Evolutionary conservation across 441 rosid species (phyloP).

Genomic region (Aleurites moluccanus): DNA sequence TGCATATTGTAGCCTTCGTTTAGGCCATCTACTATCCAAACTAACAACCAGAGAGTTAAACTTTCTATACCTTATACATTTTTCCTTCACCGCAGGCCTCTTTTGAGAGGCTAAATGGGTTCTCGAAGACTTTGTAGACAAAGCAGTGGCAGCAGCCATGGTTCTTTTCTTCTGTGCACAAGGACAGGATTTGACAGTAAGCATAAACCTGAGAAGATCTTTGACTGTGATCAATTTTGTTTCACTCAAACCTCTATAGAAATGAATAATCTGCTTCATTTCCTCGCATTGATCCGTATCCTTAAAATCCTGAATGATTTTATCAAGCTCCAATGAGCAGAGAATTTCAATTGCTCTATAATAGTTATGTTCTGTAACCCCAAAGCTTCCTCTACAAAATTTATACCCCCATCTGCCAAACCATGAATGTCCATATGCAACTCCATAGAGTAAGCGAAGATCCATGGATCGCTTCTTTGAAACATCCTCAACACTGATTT

Average conservation of each 20-base stretch:
- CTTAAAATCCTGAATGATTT: conserved; percentile 46
- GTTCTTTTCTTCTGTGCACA: conserved; percentile 39
- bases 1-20: conserved; percentile 68
- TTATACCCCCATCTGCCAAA: conserved; percentile 89
- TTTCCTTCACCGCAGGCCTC: conserved; percentile 37
- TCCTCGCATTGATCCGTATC: conserved; percentile 28
- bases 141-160: conserved; percentile 23
- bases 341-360: conserved; percentile 61
- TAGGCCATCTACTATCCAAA: conserved; percentile 85
- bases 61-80: conserved; percentile 36
- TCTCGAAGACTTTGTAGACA: conserved; percentile 27
- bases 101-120: conserved; percentile 28
- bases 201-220: conserved; percentile 77
- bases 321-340: conserved; percentile 57
- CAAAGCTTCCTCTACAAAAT: conserved; percentile 74
- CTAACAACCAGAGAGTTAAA: conserved; percentile 47
- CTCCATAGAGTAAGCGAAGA: conserved; percentile 71
- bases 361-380: conserved; percentile 60
- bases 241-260: conserved; percentile 64
- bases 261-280: conserved; percentile 45
- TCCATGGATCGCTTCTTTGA: conserved; percentile 68
- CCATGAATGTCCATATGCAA: conserved; percentile 89
- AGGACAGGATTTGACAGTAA: conserved; percentile 52
- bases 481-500: conserved; percentile 69
- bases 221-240: conserved; percentile 51